Base-by-base conservation (phyloP, 768 basidiomycete species). In the Pleurotus djamor region DNA sequence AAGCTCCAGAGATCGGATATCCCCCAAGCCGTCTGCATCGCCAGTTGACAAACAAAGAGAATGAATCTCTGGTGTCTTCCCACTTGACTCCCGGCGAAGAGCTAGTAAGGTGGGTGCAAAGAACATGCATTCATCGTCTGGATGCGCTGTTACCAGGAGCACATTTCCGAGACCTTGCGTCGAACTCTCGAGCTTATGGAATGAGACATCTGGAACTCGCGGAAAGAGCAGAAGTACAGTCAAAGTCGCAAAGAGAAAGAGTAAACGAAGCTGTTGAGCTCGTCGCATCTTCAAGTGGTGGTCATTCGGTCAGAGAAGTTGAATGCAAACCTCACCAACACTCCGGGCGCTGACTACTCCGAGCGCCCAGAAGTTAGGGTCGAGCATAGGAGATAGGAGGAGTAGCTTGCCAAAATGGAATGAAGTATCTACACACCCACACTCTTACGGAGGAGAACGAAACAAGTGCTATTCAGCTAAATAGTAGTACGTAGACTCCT, bases 61-160 rank as follows among this genome's bases (percentile, higher is more conserved):
- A 63, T 76, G 83, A 0, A 90, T 67, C 17, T 81, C 72, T 58
- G 62, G 60, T 37, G 17, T 4, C 48, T 28, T 36, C 33, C 3
- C 37, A 33, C 14, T 28, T 37, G n/a, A 48, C 14, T 43, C 55
- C 45, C 65, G 16, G 60, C 61, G 54, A 52, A 67, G 52, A 2
- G 82, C 78, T 35, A 88, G 73, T 12, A 96, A 70, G 0, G 92
- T 94, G 0, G 95, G 95, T 3, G 87, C 86, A 70, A 98, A 98
- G 79, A 98, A 98, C 81, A 96, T 83, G 69, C 86, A 87, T 74
- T 97, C 95, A 69, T 98, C 95, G 68, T 97, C 95, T 2, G 95
- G 95, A 69, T 98, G 95, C 32, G 95, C 94, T 0, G 95, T 96
- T 48, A 98, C 71, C 3, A 97, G 70, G 38, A 94, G 54, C 5